These are phyloP conservation scores for Sphenostylis stenocarpa DNA, from an alignment of 306 rosid species.

Conservation along the genomic window DNA sequence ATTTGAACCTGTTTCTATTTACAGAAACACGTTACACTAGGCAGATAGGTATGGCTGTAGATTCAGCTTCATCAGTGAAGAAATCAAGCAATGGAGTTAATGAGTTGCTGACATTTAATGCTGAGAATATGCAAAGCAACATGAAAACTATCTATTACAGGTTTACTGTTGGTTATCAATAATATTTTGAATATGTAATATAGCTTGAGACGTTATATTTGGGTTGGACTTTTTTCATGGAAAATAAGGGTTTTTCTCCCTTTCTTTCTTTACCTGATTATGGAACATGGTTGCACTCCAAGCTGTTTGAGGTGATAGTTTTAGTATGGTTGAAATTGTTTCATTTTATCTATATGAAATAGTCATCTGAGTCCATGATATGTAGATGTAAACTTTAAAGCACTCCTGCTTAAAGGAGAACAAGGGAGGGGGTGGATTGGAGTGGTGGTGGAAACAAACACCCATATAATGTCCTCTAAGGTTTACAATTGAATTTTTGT, in stretches of 20 bases:
- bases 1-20: slow-evolving; percentile 10
- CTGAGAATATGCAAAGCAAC: slow-evolving; percentile 92
- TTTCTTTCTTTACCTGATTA: slow-evolving; percentile 12
- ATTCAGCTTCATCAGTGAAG: slow-evolving; percentile 57
- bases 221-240: not conserved
- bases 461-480: not conserved
- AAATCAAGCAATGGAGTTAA: slow-evolving; percentile 59
- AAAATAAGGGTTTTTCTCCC: not conserved
- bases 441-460: not conserved
- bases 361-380: not conserved
- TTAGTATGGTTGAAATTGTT: not conserved
- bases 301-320: slow-evolving; percentile 2
- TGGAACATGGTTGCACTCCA: not conserved
- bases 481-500: slow-evolving; percentile 9
- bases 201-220: slow-evolving; percentile 14
- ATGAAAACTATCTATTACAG: slow-evolving; percentile 83
- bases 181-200: not conserved
- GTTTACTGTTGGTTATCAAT: slow-evolving; percentile 40
- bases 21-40: slow-evolving; percentile 23
- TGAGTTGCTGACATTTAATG: slow-evolving; percentile 69
- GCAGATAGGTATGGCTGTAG: slow-evolving; percentile 65
- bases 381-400: not conserved
- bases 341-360: slow-evolving; percentile 21
- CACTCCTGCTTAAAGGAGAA: not conserved
- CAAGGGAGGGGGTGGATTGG: not conserved